Conservation (phyloP, 1,284 basidiomycete species). For the Afroboletus lepidellus region DNA sequence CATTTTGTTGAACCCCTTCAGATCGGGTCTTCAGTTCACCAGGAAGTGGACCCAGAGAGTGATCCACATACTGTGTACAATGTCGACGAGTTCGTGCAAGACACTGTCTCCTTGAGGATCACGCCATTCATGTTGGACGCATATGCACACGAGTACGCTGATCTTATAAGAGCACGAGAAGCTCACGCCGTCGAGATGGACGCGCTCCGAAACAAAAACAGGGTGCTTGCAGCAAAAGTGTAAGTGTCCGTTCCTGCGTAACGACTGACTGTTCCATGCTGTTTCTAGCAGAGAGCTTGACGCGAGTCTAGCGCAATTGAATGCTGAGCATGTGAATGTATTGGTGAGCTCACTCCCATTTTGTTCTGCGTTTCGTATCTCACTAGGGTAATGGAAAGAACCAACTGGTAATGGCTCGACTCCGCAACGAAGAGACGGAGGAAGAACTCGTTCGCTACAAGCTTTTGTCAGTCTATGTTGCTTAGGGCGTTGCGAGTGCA, state of each 20-base stretch:
- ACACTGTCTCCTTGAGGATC: slow-evolving; percentile 80
- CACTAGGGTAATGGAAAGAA: slow-evolving; percentile 50
- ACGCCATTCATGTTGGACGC: slow-evolving; percentile 91
- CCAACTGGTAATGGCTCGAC: slow-evolving; percentile 82
- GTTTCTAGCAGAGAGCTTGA: slow-evolving; percentile 73
- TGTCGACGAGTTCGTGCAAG: slow-evolving; percentile 81
- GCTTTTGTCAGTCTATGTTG: slow-evolving; percentile 62
- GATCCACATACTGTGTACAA: slow-evolving; percentile 46
- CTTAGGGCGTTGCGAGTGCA: neutral
- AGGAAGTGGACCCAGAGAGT: slow-evolving; percentile 26
- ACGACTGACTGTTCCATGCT: slow-evolving; percentile 3
- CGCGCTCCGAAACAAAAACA: slow-evolving; percentile 73
- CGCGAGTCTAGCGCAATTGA: slow-evolving; percentile 72
- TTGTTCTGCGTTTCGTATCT: neutral
- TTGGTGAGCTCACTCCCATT: slow-evolving; percentile 52
- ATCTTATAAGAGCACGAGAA: slow-evolving; percentile 63
- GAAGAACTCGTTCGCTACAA: slow-evolving; percentile 90
- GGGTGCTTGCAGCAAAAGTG: slow-evolving; percentile 77
- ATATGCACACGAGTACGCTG: slow-evolving; percentile 86
- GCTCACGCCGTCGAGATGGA: slow-evolving; percentile 83
- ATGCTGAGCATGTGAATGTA: slow-evolving; percentile 74
- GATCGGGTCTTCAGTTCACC: slow-evolving; percentile 26
- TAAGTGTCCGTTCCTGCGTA: slow-evolving; percentile 40
- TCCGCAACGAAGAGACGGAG: slow-evolving; percentile 89
- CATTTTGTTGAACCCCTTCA: slow-evolving; percentile 9